A percentile compares a stretch with the other conserved stretches of the same genome.
Evolutionary conservation across 352 stramenopile genomes (phyloP).

Genomic region (Phytopythium boreale): DNA sequence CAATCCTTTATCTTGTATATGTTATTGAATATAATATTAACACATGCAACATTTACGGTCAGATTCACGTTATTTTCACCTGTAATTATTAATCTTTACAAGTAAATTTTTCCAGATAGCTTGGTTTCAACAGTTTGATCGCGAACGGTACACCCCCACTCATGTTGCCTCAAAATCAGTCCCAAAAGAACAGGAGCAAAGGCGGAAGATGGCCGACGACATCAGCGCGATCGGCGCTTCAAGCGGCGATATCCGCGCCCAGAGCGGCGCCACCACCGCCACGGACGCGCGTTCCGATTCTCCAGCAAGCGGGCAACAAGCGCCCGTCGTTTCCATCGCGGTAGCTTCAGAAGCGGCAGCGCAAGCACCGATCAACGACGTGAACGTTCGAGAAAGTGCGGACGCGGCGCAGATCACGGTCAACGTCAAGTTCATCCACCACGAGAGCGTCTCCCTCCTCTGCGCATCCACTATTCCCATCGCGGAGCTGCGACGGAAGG

Average conservation of each 20-base stretch:
- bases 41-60: too few species aligned
- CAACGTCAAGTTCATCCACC: conserved; percentile 45
- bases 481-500: conserved; percentile 24
- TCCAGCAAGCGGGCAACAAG: neutral
- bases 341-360: neutral
- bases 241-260: neutral
- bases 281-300: neutral
- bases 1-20: too few species aligned
- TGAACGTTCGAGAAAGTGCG: neutral
- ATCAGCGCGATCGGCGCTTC: neutral
- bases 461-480: conserved; percentile 17
- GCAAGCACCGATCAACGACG: neutral
- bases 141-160: too few species aligned
- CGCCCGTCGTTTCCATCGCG: neutral
- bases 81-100: too few species aligned
- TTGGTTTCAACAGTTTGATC: too few species aligned
- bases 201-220: neutral
- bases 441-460: conserved; percentile 23
- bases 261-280: neutral
- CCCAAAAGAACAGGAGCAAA: neutral
- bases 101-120: too few species aligned
- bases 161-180: neutral
- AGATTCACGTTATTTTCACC: too few species aligned
- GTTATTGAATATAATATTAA: too few species aligned
- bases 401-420: conserved; percentile 8